phyloP scores from a whole-genome alignment of 495 filamentous ascomycete genomes.

The Neurospora sublineolata region DNA sequence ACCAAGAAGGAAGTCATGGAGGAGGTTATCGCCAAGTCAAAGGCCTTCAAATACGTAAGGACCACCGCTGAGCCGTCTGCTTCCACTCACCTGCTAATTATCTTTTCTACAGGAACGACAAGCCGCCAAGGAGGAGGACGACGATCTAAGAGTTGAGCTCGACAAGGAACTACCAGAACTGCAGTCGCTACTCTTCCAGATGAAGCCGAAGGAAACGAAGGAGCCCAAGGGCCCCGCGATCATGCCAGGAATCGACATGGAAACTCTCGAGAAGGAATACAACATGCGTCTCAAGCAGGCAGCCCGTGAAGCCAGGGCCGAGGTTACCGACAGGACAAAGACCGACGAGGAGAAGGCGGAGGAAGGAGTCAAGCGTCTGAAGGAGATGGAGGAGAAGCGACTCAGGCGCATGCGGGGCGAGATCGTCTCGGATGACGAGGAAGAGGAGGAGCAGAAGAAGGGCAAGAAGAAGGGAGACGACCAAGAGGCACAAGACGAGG shows the following conservation, averaged over 20 bases:
- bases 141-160: conserved; percentile 50
- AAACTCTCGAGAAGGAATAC: conserved; percentile 67
- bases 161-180: conserved; percentile 68
- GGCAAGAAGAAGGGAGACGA: conserved; percentile 27
- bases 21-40: conserved; percentile 95
- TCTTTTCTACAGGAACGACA: conserved; percentile 43
- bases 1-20: conserved; percentile 92
- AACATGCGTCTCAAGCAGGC: conserved; percentile 72
- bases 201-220: conserved; percentile 26
- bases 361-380: conserved; percentile 61
- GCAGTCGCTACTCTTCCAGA: conserved; percentile 51
- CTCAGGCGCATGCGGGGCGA: conserved; percentile 65
- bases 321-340: conserved; percentile 77
- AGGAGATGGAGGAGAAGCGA: conserved; percentile 68
- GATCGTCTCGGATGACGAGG: conserved; percentile 36
- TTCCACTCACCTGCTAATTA: neutral
- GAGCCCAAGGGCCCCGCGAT: conserved; percentile 46
- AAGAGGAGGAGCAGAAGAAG: conserved; percentile 37
- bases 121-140: conserved; percentile 85
- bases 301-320: conserved; percentile 67
- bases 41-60: conserved; percentile 74
- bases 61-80: neutral
- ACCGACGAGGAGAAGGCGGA: conserved; percentile 77
- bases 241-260: conserved; percentile 50
- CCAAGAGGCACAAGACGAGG: conserved; percentile 20